Evolutionary conservation across 148 eudicot genomes (phyloP).

Genomic region (Amaranthus palmeri): DNA sequence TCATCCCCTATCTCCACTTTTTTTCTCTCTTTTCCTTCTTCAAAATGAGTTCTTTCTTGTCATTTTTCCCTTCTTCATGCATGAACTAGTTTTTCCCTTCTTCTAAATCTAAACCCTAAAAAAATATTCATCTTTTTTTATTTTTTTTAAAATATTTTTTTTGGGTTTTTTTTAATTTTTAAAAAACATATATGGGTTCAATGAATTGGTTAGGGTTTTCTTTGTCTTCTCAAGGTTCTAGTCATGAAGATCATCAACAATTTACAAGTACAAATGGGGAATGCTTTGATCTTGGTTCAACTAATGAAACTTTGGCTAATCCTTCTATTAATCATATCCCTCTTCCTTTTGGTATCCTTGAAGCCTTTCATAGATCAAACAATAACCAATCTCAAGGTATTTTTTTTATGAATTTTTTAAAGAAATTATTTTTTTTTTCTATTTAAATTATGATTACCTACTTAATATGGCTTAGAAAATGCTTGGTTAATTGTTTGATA

Average conservation of each 20-base stretch:
- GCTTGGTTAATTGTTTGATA: not conserved
- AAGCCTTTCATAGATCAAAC: slow-evolving; percentile 51
- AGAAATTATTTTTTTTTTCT: not conserved
- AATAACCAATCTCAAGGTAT: slow-evolving; percentile 60
- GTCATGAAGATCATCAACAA: slow-evolving; percentile 23
- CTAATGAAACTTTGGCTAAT: slow-evolving; percentile 8
- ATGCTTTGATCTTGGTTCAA: slow-evolving; percentile 42
- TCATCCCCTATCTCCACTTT: not conserved
- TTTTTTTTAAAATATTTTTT: slow-evolving; percentile 21
- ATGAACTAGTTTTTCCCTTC: slow-evolving; percentile 25
- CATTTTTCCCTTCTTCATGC: slow-evolving; percentile 21
- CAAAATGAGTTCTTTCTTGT: slow-evolving; percentile 8
- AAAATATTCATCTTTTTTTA: not conserved
- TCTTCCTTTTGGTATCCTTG: slow-evolving; percentile 59
- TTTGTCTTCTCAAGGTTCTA: slow-evolving; percentile 55
- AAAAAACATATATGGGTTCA: slow-evolving; percentile 30
- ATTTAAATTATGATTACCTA: not conserved
- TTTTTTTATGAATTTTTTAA: not conserved
- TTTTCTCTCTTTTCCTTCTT: not conserved
- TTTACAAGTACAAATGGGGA: slow-evolving; percentile 24
- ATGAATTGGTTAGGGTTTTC: slow-evolving; percentile 75
- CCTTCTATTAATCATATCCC: slow-evolving; percentile 43
- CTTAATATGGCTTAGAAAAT: too few relatives aligned
- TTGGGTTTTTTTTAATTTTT: not conserved
- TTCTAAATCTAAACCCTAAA: not conserved